Evolutionary conservation across 1,139 yeast genomes (phyloP), one percentile per base, ranked within the genome.

Genomic region (Lodderomyces parapsilosis): DNA sequence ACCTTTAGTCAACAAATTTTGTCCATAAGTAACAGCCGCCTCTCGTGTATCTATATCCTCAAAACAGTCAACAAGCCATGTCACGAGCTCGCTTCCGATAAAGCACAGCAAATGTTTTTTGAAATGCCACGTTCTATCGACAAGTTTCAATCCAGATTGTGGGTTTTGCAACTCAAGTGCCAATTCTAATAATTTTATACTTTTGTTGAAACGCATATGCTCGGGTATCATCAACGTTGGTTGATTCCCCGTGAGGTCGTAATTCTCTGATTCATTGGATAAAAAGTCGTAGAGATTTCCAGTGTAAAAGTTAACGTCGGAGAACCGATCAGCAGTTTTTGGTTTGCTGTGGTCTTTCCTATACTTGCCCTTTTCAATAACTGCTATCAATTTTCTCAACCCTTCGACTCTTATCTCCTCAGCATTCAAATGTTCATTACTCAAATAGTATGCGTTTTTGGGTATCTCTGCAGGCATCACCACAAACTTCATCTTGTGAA

Each of bases 381-480:
- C 66, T 1, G 81, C 71, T 40, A 89, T 86, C 48, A 93, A 67
- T 42, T 82, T 81, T 41, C 93, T 71, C 27, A 93, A 67, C 0
- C 98, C 99, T 60, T 91, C 98, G 13, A 93, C 77, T 45, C 96
- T 66, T 17, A 86, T 79, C 62, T 91, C 98, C 60, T 91, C 98
- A 4, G 85, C 82, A 0, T 80, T 79, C 38, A 89, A 66, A 24
- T 74, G 74, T 56, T 88, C 96, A 49, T 81, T 79, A 30, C 71
- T 68, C 28, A 68, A 66, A 39, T 58, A 66, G 52, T 65, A 76
- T 1, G 82, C 75, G 52, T 76, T 80, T 42, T 80, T 76, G 0
- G 90, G 83, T 14, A 83, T 72, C 4, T 80, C 86, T 1, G 88
- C 71, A 0, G 98, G 97, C 54, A 86, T 64, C 1, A 93, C 74